phyloP scores from a whole-genome alignment of 192 early-diverging fungal species.

The Backusella macrospora region DNA sequence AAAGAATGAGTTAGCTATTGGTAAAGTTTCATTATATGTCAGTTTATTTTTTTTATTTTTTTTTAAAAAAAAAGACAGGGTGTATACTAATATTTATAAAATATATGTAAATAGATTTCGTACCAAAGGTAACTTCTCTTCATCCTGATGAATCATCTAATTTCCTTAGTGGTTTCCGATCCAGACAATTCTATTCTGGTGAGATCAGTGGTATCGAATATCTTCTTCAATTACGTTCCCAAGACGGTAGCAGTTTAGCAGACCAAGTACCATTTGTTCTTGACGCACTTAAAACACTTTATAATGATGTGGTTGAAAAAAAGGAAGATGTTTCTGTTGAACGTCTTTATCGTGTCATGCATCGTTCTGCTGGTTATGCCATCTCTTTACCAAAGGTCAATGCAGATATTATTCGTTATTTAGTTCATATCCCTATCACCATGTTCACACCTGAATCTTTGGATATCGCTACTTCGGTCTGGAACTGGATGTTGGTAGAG shows the following conservation, averaged over 20 bases:
- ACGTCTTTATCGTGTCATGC: conserved; percentile 52
- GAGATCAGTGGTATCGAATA: conserved; percentile 50
- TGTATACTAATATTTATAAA: not conserved
- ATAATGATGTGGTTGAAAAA: conserved; percentile 46
- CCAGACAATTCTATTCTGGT: conserved; percentile 53
- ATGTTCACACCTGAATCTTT: conserved; percentile 79
- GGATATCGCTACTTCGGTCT: conserved; percentile 83
- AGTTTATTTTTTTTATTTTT: conserved; percentile 15
- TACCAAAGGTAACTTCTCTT: conserved; percentile 43
- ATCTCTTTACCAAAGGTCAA: conserved; percentile 54
- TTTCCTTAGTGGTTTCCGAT: conserved; percentile 57
- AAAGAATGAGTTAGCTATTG: conserved; percentile 36
- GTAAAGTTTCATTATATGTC: conserved; percentile 35
- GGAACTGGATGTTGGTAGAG: conserved; percentile 87
- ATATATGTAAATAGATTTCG: conserved; percentile 26
- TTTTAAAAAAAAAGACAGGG: not conserved
- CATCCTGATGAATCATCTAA: conserved; percentile 54
- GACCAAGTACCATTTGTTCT: conserved; percentile 42
- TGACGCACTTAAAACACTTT: conserved; percentile 37
- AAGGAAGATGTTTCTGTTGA: conserved; percentile 45
- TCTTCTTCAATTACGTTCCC: conserved; percentile 18
- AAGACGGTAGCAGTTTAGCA: conserved; percentile 27
- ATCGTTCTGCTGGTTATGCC: conserved; percentile 56
- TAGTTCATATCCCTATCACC: conserved; percentile 86
- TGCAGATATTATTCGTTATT: conserved; percentile 75